A percentile compares a stretch with the other conserved stretches of the same genome.
These are phyloP conservation scores for Blastocystis sp. DNA, from an alignment of 352 stramenopile species.

Conservation along the genomic window DNA sequence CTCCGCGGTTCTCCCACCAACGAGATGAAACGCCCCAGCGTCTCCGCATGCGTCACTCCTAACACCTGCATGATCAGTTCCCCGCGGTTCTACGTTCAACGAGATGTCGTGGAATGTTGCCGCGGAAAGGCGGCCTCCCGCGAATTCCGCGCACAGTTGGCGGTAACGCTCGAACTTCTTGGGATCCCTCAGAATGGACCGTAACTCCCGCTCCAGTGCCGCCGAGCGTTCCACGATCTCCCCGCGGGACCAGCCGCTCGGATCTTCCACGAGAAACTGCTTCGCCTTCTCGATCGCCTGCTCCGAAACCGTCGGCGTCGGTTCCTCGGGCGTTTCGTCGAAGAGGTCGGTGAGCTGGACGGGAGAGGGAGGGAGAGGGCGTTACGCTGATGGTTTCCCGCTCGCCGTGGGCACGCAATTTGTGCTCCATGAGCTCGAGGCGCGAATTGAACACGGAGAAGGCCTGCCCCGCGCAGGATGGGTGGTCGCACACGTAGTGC, in stretches of 20 bases:
- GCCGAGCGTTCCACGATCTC: not conserved
- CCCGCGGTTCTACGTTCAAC: not conserved
- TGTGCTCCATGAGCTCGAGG: constrained; percentile 39
- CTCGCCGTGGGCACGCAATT: not conserved
- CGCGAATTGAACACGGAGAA: constrained; percentile 12
- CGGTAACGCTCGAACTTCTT: constrained; percentile 30
- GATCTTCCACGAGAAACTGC: constrained; percentile 26
- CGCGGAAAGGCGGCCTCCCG: not conserved
- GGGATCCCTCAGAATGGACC: not conserved
- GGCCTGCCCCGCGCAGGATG: constrained; percentile 3
- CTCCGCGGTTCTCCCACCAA: not conserved
- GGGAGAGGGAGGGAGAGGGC: not conserved
- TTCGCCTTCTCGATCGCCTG: constrained; percentile 5
- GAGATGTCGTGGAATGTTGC: constrained; percentile 25
- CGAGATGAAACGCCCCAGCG: constrained; percentile 1
- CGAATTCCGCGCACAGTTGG: not conserved
- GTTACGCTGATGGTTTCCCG: not conserved
- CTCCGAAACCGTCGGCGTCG: not conserved
- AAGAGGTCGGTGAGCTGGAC: constrained; percentile 1
- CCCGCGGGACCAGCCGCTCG: not conserved
- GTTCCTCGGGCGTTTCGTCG: not conserved
- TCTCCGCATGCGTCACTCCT: not conserved
- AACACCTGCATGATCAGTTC: not conserved
- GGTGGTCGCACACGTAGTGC: constrained; percentile 32
- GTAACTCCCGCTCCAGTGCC: not conserved